Evolutionary conservation across 331 rosid genomes (phyloP).

Genomic region (Acacia concinna): DNA sequence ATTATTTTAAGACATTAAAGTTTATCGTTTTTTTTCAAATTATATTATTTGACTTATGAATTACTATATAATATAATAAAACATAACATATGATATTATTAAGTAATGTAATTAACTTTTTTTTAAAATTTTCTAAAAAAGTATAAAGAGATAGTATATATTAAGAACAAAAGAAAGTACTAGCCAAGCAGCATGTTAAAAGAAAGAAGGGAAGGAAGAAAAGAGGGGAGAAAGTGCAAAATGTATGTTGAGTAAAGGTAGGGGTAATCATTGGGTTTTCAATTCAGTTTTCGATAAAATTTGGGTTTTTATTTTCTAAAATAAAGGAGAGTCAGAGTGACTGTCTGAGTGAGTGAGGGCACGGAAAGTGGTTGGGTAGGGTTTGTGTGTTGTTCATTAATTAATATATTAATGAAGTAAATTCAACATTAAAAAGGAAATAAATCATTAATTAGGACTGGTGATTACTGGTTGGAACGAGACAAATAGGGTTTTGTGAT

Average conservation of each 20-base stretch:
- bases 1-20: too few species aligned
- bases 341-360: not conserved
- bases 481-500: constrained; percentile 37
- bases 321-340: not conserved
- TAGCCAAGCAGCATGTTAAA: not conserved
- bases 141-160: too few species aligned
- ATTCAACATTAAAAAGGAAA: not conserved
- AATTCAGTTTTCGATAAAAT: too few species aligned
- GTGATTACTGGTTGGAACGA: constrained; percentile 34
- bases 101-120: too few species aligned
- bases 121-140: too few species aligned
- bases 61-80: too few species aligned
- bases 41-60: too few species aligned
- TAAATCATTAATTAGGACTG: not conserved
- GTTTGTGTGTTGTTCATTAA: not conserved
- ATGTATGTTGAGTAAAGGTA: not conserved
- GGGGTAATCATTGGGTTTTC: too few species aligned
- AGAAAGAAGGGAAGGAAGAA: not conserved
- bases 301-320: too few species aligned
- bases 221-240: not conserved
- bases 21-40: too few species aligned
- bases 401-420: not conserved
- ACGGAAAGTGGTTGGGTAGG: constrained; percentile 14
- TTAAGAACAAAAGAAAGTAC: too few species aligned
- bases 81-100: too few species aligned